Conservation (phyloP, 2,329 filamentous ascomycete genomes). For the Penicillium sp. region DNA sequence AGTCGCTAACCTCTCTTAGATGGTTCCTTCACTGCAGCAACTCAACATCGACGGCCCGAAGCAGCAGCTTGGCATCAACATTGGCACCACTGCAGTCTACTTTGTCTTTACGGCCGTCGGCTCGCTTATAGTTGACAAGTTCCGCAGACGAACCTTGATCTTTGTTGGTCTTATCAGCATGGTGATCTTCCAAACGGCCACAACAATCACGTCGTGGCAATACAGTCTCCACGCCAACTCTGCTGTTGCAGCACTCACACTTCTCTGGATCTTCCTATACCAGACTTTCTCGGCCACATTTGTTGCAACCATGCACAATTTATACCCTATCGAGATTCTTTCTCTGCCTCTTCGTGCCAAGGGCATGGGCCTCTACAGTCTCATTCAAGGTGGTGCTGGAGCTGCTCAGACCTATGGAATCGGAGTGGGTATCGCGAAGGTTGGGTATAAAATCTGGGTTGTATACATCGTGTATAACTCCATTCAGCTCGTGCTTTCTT, state of each 20-base stretch:
- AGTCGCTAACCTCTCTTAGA: slow-evolving; percentile 10
- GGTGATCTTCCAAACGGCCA: slow-evolving; percentile 46
- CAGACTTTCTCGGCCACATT: slow-evolving; percentile 49
- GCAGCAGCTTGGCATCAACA: slow-evolving; percentile 45
- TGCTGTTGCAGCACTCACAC: slow-evolving; percentile 43
- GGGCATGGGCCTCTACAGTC: slow-evolving; percentile 48
- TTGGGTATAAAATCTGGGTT: slow-evolving; percentile 54
- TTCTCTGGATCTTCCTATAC: slow-evolving; percentile 52
- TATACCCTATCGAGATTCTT: slow-evolving; percentile 49
- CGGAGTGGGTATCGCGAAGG: slow-evolving; percentile 46
- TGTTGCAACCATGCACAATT: slow-evolving; percentile 51
- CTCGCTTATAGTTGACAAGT: slow-evolving; percentile 45
- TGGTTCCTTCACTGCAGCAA: slow-evolving; percentile 43
- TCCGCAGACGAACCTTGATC: slow-evolving; percentile 47
- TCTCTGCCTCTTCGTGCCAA: slow-evolving; percentile 47
- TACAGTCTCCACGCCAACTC: slow-evolving; percentile 35
- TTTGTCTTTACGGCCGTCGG: slow-evolving; percentile 49
- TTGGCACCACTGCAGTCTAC: slow-evolving; percentile 47
- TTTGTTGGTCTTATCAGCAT: slow-evolving; percentile 46
- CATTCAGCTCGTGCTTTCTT: slow-evolving; percentile 48
- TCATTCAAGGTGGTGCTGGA: slow-evolving; percentile 48
- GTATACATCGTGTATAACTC: slow-evolving; percentile 53
- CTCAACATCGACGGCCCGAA: slow-evolving; percentile 42
- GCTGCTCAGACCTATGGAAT: slow-evolving; percentile 50
- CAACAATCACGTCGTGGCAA: slow-evolving; percentile 51